Conservation (phyloP, 106 monocot species). For the Dendrobium chrysotoxum region DNA sequence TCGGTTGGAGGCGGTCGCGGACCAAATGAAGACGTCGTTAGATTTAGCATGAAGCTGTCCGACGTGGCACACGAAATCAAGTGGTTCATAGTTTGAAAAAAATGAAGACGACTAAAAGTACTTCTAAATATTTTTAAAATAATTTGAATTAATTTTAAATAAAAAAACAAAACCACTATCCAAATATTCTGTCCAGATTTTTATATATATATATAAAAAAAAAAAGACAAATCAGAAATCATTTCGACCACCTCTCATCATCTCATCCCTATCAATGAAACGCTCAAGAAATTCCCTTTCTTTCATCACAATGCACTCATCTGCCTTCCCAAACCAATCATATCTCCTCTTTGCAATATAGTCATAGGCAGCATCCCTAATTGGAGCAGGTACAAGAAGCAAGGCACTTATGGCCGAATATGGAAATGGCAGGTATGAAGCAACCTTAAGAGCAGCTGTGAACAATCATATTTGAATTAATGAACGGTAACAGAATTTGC, state of each 20-base stretch:
- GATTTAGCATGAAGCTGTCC: too few relatives aligned
- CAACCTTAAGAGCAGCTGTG: slow-evolving; percentile 71
- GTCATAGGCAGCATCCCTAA: slow-evolving; percentile 65
- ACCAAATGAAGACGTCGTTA: too few relatives aligned
- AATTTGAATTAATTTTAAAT: too few relatives aligned
- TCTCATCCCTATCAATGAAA: slow-evolving; percentile 79
- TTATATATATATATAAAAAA: too few relatives aligned
- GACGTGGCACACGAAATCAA: too few relatives aligned
- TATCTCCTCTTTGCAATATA: slow-evolving; percentile 58
- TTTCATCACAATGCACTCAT: slow-evolving; percentile 60
- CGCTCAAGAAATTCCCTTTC: slow-evolving; percentile 60
- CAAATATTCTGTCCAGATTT: too few relatives aligned
- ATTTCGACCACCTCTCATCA: slow-evolving; percentile 19
- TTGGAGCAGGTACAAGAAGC: slow-evolving; percentile 45
- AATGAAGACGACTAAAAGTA: too few relatives aligned
- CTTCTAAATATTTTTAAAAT: too few relatives aligned
- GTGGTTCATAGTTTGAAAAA: too few relatives aligned
- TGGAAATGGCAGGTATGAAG: slow-evolving; percentile 68
- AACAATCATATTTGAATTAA: background rate
- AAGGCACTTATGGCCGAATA: slow-evolving; percentile 45
- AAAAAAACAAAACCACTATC: too few relatives aligned
- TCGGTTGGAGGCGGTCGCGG: too few relatives aligned
- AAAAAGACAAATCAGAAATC: background rate
- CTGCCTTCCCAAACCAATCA: slow-evolving; percentile 63
- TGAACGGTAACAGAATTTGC: background rate